Percentiles rank a stretch among this genome's conserved stretches.
phyloP scores from a whole-genome alignment of 2,329 filamentous ascomycete genomes.

The Cordyceps fumosorosea region DNA sequence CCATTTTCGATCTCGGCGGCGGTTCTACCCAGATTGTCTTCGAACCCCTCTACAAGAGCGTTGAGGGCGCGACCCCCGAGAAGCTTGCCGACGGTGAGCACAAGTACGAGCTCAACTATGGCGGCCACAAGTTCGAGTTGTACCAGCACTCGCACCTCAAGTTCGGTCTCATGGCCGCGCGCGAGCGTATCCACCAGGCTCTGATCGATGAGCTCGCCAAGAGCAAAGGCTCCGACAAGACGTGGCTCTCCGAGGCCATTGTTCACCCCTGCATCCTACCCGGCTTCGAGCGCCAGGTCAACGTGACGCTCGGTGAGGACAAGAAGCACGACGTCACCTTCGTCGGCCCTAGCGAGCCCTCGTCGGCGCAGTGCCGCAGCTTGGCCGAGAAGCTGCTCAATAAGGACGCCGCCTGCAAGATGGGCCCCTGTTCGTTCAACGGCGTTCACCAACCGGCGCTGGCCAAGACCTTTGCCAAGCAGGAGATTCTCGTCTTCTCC shows the following conservation, averaged over 20 bases:
- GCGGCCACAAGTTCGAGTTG: constrained; percentile 81
- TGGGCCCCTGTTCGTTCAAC: constrained; percentile 97
- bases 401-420: constrained; percentile 74
- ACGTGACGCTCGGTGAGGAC: constrained; percentile 58
- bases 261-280: constrained; percentile 82
- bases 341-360: constrained; percentile 69
- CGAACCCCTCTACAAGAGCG: constrained; percentile 81
- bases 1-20: constrained; percentile 91
- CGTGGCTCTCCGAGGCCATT: constrained; percentile 66
- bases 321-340: constrained; percentile 72
- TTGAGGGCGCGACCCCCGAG: constrained; percentile 74
- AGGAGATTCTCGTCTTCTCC: constrained; percentile 94
- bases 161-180: constrained; percentile 92
- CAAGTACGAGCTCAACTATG: constrained; percentile 88
- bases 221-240: constrained; percentile 49
- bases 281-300: constrained; percentile 67
- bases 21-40: constrained; percentile 99
- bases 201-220: constrained; percentile 68
- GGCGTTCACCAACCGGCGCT: constrained; percentile 91
- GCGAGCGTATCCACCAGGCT: constrained; percentile 72
- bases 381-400: constrained; percentile 84
- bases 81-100: constrained; percentile 85
- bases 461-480: constrained; percentile 81
- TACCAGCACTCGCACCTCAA: constrained; percentile 98
- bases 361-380: constrained; percentile 81